phyloP scores from a whole-genome alignment of 169 alveolate genomes.

The Eimeria falciformis region DNA sequence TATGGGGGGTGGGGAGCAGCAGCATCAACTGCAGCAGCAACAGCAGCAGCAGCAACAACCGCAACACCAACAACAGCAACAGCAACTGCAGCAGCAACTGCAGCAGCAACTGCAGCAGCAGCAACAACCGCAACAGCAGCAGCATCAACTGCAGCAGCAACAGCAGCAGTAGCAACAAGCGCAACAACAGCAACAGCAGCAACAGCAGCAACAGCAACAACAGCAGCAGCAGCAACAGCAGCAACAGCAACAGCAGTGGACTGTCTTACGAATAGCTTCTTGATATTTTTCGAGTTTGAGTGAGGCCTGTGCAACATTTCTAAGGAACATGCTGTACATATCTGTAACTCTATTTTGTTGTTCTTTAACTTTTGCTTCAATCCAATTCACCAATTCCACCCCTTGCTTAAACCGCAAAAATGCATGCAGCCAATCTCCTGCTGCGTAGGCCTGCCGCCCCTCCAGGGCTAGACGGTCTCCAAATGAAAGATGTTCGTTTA shows the following conservation, averaged over 20 bases:
- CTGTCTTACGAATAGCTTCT: conserved; percentile 67
- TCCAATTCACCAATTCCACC: conserved; percentile 70
- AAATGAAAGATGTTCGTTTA: conserved; percentile 65
- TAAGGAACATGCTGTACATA: conserved; percentile 41
- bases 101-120: background rate
- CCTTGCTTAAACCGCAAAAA: conserved; percentile 71
- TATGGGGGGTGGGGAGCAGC: no score
- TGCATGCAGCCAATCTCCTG: background rate
- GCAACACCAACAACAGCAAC: background rate
- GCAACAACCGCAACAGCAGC: background rate
- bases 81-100: background rate
- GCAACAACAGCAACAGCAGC: background rate
- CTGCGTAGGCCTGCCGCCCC: conserved; percentile 70
- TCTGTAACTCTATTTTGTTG: conserved; percentile 46
- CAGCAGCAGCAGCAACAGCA: conserved; percentile 17
- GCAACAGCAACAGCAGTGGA: background rate
- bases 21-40: no score
- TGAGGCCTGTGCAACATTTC: conserved; percentile 71
- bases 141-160: background rate
- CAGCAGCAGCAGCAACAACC: background rate
- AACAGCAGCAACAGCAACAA: conserved; percentile 24
- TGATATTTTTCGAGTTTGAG: conserved; percentile 73
- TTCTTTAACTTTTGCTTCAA: conserved; percentile 25
- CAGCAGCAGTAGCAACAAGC: background rate
- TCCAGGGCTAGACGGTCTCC: conserved; percentile 66